Base-by-base conservation (phyloP, 2,329 filamentous ascomycete species). In the Hypocreales sp. region DNA sequence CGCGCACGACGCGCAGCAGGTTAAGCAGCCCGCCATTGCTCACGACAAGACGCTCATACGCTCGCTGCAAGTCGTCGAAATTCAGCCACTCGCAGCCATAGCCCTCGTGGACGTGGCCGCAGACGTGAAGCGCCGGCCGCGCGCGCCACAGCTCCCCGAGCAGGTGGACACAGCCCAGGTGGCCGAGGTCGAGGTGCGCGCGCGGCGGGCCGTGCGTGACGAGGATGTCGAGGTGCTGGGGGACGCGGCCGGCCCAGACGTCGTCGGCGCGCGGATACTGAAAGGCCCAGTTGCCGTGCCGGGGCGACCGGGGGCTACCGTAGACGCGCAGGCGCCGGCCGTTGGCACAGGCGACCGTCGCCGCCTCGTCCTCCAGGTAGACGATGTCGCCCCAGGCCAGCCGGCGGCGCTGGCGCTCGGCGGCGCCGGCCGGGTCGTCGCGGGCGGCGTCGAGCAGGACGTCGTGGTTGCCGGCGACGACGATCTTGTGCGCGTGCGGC, bases 381-480 rank as follows among this genome's bases (percentile, higher is more conserved):
- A 33, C 30, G 17, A 53, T 39, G 21, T 36, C 35, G n/a, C 42
- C 45, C 49, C 51, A 55, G 12, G 41, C 32, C 6, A 53, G 34
- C 23, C 38, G n/a, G n/a, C n/a, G n/a, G n/a, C n/a, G n/a, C n/a
- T n/a, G n/a, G n/a, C n/a, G n/a, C n/a, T n/a, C n/a, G n/a, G n/a
- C n/a, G n/a, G n/a, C n/a, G n/a, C 33, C 4, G 6, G 11, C 24
- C 14, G 19, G 16, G 17, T 14, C 7, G 14, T 7, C 22, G 13
- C 33, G 33, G 7, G 22, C 32, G 1, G 32, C 20, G 27, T 54
- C 45, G 0, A 55, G 38, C 2, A 48, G 31, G 5, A 54, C 28
- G 27, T 62, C 58, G 31, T 62, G 60, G 28, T 64, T 65, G 4
- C 60, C 61, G 11, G 51, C 58, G 5, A 64, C 41, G 5, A 61